Evolutionary conservation across 2,329 filamentous ascomycete species (phyloP).

Genomic region (Magnaporthiopsis poae): DNA sequence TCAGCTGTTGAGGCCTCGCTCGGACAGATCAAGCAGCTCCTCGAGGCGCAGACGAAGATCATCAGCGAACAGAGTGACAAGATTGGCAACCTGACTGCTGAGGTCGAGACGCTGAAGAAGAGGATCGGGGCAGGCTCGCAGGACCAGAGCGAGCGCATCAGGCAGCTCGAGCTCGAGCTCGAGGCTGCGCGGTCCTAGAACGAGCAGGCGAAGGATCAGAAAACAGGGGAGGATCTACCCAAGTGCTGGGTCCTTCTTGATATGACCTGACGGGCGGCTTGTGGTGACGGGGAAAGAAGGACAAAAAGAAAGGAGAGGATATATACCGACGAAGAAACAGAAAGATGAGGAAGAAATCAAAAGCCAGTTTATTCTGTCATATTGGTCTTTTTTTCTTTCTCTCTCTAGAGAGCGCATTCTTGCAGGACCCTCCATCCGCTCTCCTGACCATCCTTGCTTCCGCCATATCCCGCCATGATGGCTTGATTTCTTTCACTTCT

Average conservation of each 20-base stretch:
- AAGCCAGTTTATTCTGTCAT: background rate
- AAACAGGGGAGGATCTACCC: background rate
- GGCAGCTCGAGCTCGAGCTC: slow-evolving; percentile 57
- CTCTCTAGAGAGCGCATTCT: too few relatives aligned
- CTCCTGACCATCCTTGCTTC: too few relatives aligned
- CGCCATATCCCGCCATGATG: too few relatives aligned
- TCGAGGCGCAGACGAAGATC: slow-evolving; percentile 68
- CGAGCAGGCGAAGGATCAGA: background rate
- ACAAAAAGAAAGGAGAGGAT: background rate
- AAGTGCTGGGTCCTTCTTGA: too few relatives aligned
- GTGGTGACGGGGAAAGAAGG: background rate
- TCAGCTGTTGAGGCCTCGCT: slow-evolving; percentile 56
- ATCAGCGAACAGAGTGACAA: slow-evolving; percentile 68
- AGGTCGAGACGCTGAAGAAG: slow-evolving; percentile 74
- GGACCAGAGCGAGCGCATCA: slow-evolving; percentile 58
- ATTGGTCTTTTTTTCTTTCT: too few relatives aligned
- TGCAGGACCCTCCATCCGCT: too few relatives aligned
- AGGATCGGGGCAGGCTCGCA: slow-evolving; percentile 46
- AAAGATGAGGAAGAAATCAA: too few relatives aligned
- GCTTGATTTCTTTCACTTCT: too few relatives aligned
- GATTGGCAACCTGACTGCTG: slow-evolving; percentile 57
- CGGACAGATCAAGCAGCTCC: slow-evolving; percentile 64
- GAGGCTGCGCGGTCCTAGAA: slow-evolving; percentile 50
- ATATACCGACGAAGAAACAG: too few relatives aligned
- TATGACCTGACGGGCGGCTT: too few relatives aligned